A percentile compares a stretch with the other conserved stretches of the same genome.
Conservation (phyloP, 768 basidiomycete genomes). For the Kondoa subrosea region DNA sequence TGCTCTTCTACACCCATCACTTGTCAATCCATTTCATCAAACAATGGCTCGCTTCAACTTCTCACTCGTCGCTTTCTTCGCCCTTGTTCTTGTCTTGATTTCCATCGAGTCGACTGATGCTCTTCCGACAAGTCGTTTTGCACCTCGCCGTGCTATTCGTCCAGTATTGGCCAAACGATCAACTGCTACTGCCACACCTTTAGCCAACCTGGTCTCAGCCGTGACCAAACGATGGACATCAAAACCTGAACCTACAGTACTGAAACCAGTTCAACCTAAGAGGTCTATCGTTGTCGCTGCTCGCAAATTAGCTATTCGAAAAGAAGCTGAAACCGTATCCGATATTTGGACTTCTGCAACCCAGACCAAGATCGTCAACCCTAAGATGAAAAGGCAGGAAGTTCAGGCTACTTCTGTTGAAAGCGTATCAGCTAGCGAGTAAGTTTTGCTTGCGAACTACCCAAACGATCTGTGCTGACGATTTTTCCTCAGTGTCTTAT, state of each 20-base stretch:
- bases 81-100: neutral
- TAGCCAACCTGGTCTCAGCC: neutral
- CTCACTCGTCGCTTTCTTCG: neutral
- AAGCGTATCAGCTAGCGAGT: no score
- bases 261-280: neutral
- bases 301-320: neutral
- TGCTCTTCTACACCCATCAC: neutral
- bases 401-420: no score
- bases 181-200: neutral
- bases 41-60: neutral
- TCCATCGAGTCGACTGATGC: neutral
- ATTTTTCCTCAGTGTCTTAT: no score
- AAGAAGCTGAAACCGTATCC: neutral
- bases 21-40: neutral
- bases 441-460: no score
- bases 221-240: neutral
- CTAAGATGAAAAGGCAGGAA: neutral
- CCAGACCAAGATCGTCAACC: neutral
- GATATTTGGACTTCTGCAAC: neutral
- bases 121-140: neutral
- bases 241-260: neutral
- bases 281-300: neutral
- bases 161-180: neutral
- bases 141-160: neutral
- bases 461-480: no score